phyloP scores from a whole-genome alignment of 116 monocot genomes.

The Cymodocea nodosa region DNA sequence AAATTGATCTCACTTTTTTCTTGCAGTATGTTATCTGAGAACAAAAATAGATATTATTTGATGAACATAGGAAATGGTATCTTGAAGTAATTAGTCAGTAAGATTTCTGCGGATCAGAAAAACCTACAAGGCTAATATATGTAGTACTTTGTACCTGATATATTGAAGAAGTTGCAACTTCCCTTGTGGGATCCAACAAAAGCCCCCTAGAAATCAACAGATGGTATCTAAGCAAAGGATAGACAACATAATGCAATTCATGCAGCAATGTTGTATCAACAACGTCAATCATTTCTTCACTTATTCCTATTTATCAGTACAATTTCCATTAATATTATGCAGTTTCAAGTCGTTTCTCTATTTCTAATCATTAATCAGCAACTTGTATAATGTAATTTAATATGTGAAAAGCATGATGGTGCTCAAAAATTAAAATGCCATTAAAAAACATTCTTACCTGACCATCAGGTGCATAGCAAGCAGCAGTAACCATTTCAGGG shows the following conservation, averaged over 20 bases:
- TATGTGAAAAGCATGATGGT: not conserved
- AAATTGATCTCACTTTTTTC: slow-evolving; percentile 41
- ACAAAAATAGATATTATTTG: not conserved
- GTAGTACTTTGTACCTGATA: slow-evolving; percentile 30
- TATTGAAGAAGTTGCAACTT: slow-evolving; percentile 46
- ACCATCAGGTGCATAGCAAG: slow-evolving; percentile 81
- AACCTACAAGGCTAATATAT: not conserved
- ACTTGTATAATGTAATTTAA: not conserved
- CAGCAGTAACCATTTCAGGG: slow-evolving; percentile 85
- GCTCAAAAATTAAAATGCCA: not conserved
- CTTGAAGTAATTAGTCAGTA: too few species aligned
- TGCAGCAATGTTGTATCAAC: too few species aligned
- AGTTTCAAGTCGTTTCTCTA: too few species aligned
- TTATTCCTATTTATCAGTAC: too few species aligned
- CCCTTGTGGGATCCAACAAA: slow-evolving; percentile 66
- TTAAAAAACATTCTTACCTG: slow-evolving; percentile 33
- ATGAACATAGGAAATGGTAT: too few species aligned
- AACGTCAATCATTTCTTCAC: too few species aligned
- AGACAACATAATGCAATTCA: not conserved
- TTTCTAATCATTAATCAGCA: too few species aligned
- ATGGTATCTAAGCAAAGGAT: slow-evolving; percentile 5
- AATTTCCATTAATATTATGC: too few species aligned
- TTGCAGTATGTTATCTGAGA: slow-evolving; percentile 58
- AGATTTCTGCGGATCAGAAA: too few species aligned
- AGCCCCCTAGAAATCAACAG: slow-evolving; percentile 1